Conservation (phyloP, 805 yeast species). For the Ogataea methanolica region DNA sequence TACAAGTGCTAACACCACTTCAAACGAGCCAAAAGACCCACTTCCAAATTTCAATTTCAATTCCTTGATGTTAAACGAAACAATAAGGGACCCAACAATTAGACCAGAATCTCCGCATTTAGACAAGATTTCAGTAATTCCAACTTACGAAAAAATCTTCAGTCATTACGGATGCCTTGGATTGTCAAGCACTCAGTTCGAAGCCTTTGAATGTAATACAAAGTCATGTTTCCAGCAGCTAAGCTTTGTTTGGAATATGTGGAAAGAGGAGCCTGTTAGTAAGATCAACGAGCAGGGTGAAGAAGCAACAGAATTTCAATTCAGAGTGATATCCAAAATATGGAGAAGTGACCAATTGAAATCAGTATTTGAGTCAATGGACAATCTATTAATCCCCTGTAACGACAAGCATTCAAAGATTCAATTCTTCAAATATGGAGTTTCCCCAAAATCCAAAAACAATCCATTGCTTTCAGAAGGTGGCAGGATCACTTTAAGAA, state of each 20-base stretch:
- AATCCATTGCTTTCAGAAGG: constrained; percentile 16
- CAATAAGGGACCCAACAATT: constrained; percentile 2
- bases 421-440: constrained; percentile 17
- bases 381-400: not conserved
- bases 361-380: not conserved
- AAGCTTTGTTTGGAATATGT: constrained; percentile 18
- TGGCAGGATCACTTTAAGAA: constrained; percentile 12
- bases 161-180: constrained; percentile 6
- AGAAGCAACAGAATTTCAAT: constrained; percentile 5
- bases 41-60: constrained; percentile 16
- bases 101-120: constrained; percentile 16
- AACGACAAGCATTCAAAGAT: constrained; percentile 4
- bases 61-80: constrained; percentile 13
- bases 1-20: not conserved
- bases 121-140: constrained; percentile 10
- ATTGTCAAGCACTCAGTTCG: constrained; percentile 17
- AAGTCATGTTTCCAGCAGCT: constrained; percentile 5
- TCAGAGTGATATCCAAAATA: constrained; percentile 15
- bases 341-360: constrained; percentile 18
- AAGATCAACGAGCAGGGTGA: not conserved
- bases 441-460: constrained; percentile 14
- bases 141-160: constrained; percentile 11
- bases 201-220: constrained; percentile 13
- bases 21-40: constrained; percentile 12
- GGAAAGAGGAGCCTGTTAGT: constrained; percentile 14